Evolutionary conservation across 805 yeast genomes (phyloP), one percentile per base, ranked within the genome.

Genomic region (Candida taoyuanica): DNA sequence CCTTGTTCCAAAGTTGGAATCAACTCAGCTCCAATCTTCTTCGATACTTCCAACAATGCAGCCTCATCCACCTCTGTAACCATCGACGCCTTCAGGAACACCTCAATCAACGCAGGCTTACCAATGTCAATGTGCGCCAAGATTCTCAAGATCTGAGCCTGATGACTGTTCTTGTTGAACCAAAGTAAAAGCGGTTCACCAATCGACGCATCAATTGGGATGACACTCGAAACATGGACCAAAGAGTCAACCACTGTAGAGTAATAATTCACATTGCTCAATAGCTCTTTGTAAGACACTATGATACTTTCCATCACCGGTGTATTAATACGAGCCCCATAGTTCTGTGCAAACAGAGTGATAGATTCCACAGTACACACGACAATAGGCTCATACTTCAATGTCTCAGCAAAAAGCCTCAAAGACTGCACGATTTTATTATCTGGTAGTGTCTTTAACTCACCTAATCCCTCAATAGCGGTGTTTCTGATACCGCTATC

Each of bases 401-500:
- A 53, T 15, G 63, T 49, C 2, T 53, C 54, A n/a, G 50, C 40
- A 21, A 71, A 55, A 15, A 64, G 52, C 2, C 40, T 23, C 25
- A 67, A 61, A 8, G 63, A 51, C 8, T 56, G 45, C 4, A 37
- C 44, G 20, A 60, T 50, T 5, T 34, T 41, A 7, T 41, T 18
- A 13, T 31, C 29, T 13, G 60, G 50, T 19, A 62, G 27, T 2
- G 49, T 44, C n/a, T 47, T 49, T 33, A 65, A 37, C 21, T 46
- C 36, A 11, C 63, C 62, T 11, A 65, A 30, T 3, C 55, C 57
- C 28, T 46, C 48, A 14, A 65, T 55, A 1, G 71, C 65, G n/a
- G 46, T 44, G 29, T 60, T 65, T 41, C 70, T 52, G 5, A 65
- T 48, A 25, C 64, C 70, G 39, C 64, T 53, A 30, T 59, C 68